A percentile compares a stretch with the other conserved stretches of the same genome.
Evolutionary conservation across 495 filamentous ascomycete species (phyloP).

Genomic region (Aspergillus coremiiformis): DNA sequence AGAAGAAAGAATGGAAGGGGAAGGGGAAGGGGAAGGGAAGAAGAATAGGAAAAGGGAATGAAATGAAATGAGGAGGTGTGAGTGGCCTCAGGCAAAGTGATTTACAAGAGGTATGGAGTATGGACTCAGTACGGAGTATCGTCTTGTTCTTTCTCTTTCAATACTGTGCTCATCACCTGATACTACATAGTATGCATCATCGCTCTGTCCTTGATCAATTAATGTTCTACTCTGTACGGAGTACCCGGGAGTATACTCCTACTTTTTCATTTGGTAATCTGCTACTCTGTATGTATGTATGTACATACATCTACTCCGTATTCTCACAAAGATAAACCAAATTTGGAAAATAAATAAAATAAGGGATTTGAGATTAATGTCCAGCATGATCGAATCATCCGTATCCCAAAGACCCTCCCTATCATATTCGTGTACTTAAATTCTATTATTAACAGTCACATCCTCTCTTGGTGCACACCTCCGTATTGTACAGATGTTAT

Average conservation of each 20-base stretch:
- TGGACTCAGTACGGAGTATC: too few species aligned
- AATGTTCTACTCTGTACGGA: too few species aligned
- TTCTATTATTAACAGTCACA: neutral
- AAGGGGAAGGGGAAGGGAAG: neutral
- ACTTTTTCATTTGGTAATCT: too few species aligned
- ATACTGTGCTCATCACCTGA: neutral
- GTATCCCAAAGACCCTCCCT: neutral
- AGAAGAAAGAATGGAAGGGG: neutral
- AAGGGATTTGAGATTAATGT: neutral
- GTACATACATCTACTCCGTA: too few species aligned
- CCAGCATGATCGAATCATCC: neutral
- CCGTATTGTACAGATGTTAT: neutral
- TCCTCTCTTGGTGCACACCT: neutral
- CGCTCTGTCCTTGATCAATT: too few species aligned
- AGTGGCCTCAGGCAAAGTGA: slow-evolving; percentile 2
- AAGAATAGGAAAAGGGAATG: neutral
- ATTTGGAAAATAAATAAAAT: too few species aligned
- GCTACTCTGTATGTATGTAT: too few species aligned
- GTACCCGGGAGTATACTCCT: too few species aligned
- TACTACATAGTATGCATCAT: too few species aligned
- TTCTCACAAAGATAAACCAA: too few species aligned
- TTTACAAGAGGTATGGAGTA: too few species aligned
- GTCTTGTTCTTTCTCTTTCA: neutral
- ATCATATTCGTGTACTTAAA: neutral
- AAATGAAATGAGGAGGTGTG: neutral